A percentile compares a stretch with the other conserved stretches of the same genome.
phyloP scores from a whole-genome alignment of 768 basidiomycete species.

The Russula vinacea region DNA sequence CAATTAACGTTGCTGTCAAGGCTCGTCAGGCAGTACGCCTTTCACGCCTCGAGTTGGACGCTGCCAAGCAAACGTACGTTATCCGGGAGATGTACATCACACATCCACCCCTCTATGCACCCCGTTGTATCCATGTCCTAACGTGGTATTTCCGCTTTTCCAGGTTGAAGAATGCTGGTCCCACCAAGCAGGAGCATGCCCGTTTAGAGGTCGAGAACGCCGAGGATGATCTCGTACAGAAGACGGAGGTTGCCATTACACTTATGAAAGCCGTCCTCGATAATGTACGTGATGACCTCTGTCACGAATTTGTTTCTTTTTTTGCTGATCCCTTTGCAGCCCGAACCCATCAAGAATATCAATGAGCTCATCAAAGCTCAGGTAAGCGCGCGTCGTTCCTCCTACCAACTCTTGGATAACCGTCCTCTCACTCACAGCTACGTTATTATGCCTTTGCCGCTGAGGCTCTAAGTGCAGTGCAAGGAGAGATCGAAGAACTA shows the following conservation, averaged over 20 bases:
- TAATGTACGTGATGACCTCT: conserved; percentile 58
- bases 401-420: neutral
- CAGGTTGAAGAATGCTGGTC: conserved; percentile 75
- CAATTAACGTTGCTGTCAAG: conserved; percentile 88
- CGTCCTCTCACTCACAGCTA: conserved; percentile 44
- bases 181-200: conserved; percentile 85
- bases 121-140: neutral
- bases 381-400: conserved; percentile 38
- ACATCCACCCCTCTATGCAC: neutral
- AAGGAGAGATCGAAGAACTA: conserved; percentile 91
- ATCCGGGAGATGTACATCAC: neutral
- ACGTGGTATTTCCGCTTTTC: conserved; percentile 6
- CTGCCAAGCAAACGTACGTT: conserved; percentile 81
- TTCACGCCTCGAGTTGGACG: conserved; percentile 83
- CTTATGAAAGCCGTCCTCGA: conserved; percentile 98
- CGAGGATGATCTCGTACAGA: conserved; percentile 94
- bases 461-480: conserved; percentile 74
- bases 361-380: conserved; percentile 91
- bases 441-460: conserved; percentile 72
- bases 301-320: neutral
- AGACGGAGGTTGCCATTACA: conserved; percentile 95
- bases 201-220: conserved; percentile 89
- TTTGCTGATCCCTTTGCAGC: conserved; percentile 46
- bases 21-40: conserved; percentile 78
- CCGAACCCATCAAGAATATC: conserved; percentile 92